phyloP scores from a whole-genome alignment of 1,139 yeast species.

The Kluyveromyces sp. region DNA sequence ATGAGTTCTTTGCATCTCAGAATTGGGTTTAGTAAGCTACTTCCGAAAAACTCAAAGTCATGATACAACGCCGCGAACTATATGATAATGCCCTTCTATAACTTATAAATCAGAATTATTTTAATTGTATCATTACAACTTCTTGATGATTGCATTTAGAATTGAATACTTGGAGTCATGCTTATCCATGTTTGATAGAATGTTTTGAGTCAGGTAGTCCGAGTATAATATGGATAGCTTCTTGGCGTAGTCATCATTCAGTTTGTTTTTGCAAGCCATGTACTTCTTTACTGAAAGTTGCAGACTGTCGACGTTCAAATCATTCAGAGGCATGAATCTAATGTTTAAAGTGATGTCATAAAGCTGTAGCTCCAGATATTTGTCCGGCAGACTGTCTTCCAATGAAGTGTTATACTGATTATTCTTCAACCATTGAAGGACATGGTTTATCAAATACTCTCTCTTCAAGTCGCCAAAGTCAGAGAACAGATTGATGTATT shows the following conservation, averaged over 20 bases:
- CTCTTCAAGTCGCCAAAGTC: slow-evolving; percentile 64
- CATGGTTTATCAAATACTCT: slow-evolving; percentile 57
- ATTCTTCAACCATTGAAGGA: slow-evolving; percentile 46
- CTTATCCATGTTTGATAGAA: slow-evolving; percentile 22
- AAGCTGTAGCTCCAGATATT: slow-evolving; percentile 37
- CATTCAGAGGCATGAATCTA: slow-evolving; percentile 39
- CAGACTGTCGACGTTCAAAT: slow-evolving; percentile 43
- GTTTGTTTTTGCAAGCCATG: slow-evolving; percentile 50
- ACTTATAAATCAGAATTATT: neutral
- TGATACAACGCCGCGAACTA: slow-evolving; percentile 1
- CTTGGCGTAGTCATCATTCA: slow-evolving; percentile 32
- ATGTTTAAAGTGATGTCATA: slow-evolving; percentile 63
- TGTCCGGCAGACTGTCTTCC: slow-evolving; percentile 20
- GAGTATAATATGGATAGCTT: slow-evolving; percentile 43
- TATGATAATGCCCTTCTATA: neutral
- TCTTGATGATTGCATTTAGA: slow-evolving; percentile 32
- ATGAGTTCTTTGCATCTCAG: slow-evolving; percentile 87
- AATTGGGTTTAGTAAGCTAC: slow-evolving; percentile 58
- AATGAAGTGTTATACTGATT: slow-evolving; percentile 18
- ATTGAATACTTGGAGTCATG: slow-evolving; percentile 32
- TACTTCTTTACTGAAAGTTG: slow-evolving; percentile 69
- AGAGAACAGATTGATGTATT: slow-evolving; percentile 53
- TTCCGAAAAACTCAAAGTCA: neutral
- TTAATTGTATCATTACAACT: slow-evolving; percentile 19
- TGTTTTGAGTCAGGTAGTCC: slow-evolving; percentile 36